Evolutionary conservation across 306 rosid species (phyloP), one percentile per base, ranked within the genome.

Genomic region (Castanea mollissima): DNA sequence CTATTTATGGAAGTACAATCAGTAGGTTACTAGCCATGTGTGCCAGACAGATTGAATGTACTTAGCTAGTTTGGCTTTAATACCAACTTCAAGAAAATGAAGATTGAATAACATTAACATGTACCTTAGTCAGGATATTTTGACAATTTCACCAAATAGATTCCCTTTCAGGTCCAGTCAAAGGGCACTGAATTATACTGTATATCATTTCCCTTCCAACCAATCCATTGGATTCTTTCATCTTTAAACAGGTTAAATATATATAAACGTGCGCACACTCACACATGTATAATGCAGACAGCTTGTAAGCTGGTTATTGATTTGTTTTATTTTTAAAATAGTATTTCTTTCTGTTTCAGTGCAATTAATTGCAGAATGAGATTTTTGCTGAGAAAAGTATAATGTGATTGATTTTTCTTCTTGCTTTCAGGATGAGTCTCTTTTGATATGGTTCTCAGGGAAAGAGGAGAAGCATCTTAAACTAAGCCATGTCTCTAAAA

Each of bases 381-480:
- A 63, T 75, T 79, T 63, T 56, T 65, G 69, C 69, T 76, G 56
- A 74, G 27, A 74, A 31, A 52, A 70, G 55, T 75, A 83, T 55
- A 49, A 44, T 55, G 19, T 76, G 74, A 72, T 83, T 79, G 57
- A 78, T 76, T 74, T 49, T 78, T 67, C 44, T 65, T 81, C 15
- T 74, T 88, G 74, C 74, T 87, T 86, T 86, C 97, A 95, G 99
- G 99, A 95, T 55, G 99, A 95, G 85, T 87, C 98, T 73, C 83
- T 90, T 90, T 90, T 95, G 87, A 93, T 95, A 83, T 95, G 99
- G 99, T 87, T 93, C 88, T 95, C 99, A 4, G 99, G 96, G 82
- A 93, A 89, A 84, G 99, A 95, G 87, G 98, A 95, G 91, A 93
- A 95, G 81, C 97, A 86, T 77, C 98, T 95, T 70, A 93, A 91